phyloP scores from a whole-genome alignment of 2,329 filamentous ascomycete genomes.

The Xylariaceae sp. region DNA sequence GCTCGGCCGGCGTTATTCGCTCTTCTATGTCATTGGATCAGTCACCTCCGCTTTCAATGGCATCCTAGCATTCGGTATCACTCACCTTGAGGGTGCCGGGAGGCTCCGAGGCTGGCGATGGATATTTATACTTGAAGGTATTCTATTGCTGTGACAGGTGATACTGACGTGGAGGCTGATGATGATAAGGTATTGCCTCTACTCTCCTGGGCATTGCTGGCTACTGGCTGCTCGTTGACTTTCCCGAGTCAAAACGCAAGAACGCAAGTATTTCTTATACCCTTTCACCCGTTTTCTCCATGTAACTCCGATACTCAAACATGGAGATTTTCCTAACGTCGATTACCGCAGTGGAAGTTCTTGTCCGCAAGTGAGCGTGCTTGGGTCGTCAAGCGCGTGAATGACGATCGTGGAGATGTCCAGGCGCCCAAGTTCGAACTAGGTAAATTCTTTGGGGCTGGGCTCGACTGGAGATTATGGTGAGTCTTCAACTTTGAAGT shows the following conservation, averaged over 20 bases:
- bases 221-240: constrained; percentile 45
- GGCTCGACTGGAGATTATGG: constrained; percentile 41
- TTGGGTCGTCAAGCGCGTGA: constrained; percentile 37
- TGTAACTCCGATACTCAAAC: neutral
- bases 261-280: constrained; percentile 10
- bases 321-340: neutral
- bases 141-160: constrained; percentile 6
- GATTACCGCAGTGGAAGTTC: constrained; percentile 32
- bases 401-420: constrained; percentile 42
- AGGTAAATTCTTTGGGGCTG: constrained; percentile 33
- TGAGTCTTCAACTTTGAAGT: constrained; percentile 19
- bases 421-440: constrained; percentile 43
- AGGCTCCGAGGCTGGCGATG: constrained; percentile 58
- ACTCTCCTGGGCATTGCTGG: constrained; percentile 37
- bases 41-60: constrained; percentile 61
- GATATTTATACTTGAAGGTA: constrained; percentile 58
- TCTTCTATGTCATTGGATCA: constrained; percentile 64
- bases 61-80: constrained; percentile 64
- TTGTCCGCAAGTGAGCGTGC: constrained; percentile 35
- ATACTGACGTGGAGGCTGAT: constrained; percentile 1
- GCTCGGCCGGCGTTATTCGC: constrained; percentile 62
- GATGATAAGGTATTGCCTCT: constrained; percentile 48
- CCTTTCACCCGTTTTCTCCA: neutral
- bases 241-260: constrained; percentile 40
- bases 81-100: constrained; percentile 55